Base-by-base conservation (phyloP, 768 basidiomycete genomes). In the Scleroderma bovista region DNA sequence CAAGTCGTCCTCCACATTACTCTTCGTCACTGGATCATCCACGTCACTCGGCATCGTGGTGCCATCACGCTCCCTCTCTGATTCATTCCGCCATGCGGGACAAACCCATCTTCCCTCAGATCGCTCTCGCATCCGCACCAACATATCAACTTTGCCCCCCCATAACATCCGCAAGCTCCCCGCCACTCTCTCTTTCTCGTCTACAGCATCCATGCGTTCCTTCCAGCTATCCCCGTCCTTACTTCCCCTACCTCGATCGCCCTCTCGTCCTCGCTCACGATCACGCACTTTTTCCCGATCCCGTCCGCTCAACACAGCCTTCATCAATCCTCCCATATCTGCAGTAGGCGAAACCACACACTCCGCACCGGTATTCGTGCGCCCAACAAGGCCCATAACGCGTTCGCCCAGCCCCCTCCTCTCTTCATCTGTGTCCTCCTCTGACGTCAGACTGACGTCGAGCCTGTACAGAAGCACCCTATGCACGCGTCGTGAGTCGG, bases 381-480 rank as follows among this genome's bases (percentile, higher is more conserved):
- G 57, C 29, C 74, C 71, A 16, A 69, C 74, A 29, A 77, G 47
- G 13, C 74, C 76, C 61, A 67, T 66, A 20, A 66, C 66, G 11
- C 64, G 64, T 19, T 58, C 64, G 11, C 66, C 60, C 22, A 66
- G 57, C 56, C 61, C 66, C 24, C 52, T 61, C 37, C 66, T 56
- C 48, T 66, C 64, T 1, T 66, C 64, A 37, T 66, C 64, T 11
- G 66, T 64, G 24, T 66, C 64, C 12, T 62, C 64, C 43, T 68
- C 64, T 15, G 64, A 64, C 39, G 57, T 61, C 47, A 49, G 54
- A 47, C 29, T 22, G n/a, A 33, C 44, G 44, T 81, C 84, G 19
- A 86, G 61, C 57, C 79, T 84, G 51, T 72, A 78, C 54, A 82
- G 72, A 34, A 87, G 70, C 37, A 77, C 81, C 15, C 81, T 76